Percentiles rank a stretch among this genome's conserved stretches.
phyloP scores from a whole-genome alignment of 176 grass and related monocot genomes.

The Thinopyrum elongatum region DNA sequence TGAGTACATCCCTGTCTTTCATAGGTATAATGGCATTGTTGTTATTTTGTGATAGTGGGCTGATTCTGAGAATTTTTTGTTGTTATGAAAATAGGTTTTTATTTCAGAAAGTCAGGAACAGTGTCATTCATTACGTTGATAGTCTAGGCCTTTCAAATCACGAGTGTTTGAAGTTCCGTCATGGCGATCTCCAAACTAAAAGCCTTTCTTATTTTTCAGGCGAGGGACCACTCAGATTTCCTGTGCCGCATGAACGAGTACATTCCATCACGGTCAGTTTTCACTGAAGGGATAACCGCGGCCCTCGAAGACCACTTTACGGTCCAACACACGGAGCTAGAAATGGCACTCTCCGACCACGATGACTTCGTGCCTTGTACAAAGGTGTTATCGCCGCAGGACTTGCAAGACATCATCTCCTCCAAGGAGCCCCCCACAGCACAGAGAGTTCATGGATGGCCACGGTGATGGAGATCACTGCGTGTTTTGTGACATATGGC shows the following conservation, averaged over 20 bases:
- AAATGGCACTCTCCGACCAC: background rate
- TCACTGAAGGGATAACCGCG: slow-evolving; percentile 37
- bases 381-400: slow-evolving; percentile 28
- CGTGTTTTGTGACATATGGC: background rate
- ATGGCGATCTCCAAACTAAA: background rate
- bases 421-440: slow-evolving; percentile 6
- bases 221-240: slow-evolving; percentile 60
- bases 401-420: slow-evolving; percentile 31
- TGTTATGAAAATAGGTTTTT: background rate
- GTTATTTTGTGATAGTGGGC: background rate
- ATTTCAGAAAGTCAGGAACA: too few species aligned
- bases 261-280: slow-evolving; percentile 48
- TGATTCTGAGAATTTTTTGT: background rate
- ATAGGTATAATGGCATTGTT: background rate
- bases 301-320: slow-evolving; percentile 49
- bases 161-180: background rate
- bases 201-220: slow-evolving; percentile 33
- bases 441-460: slow-evolving; percentile 9
- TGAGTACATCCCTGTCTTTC: background rate
- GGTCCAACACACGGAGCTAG: slow-evolving; percentile 28
- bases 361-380: slow-evolving; percentile 28
- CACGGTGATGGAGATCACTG: background rate
- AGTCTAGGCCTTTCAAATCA: background rate
- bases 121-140: background rate
- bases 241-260: slow-evolving; percentile 63